Evolutionary conservation across 2,329 filamentous ascomycete species (phyloP), one percentile per base, ranked within the genome.

Genomic region (Mycocentrospora acerina): DNA sequence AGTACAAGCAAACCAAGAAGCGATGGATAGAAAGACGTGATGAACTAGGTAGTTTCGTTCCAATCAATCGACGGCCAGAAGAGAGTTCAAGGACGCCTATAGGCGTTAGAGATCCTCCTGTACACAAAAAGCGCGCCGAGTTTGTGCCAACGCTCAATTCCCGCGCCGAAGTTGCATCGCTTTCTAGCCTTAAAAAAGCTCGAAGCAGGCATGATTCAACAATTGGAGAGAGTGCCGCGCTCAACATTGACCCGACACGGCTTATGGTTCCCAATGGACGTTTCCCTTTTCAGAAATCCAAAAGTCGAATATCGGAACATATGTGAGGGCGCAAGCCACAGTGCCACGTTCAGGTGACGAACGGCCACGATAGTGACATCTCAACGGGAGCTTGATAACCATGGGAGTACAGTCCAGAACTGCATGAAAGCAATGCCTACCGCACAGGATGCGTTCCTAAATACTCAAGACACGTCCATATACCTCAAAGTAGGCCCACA

Each of bases 1-100:
- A 30, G 19, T 43, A 38, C 17, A 15, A 14, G 14, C 18, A 34
- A 19, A 29, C 35, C n/a, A 43, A 43, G 27, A 30, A 35, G 24
- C 19, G 17, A 10, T 43, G 40, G 40, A 22, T 28, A 7, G 7
- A 16, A 4, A 19, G n/a, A 18, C 32, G 26, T 12, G 17, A 34
- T 12, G 30, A 38, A 24, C 9, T 38, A 3, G 35, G 37, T 19
- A 38, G 35, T 15, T 16, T 7, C 9, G 38, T 28, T 7, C 29
- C 39, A 11, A 24, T 42, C n/a, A 33, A 33, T 17, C 30, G 37
- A 9, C 22, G 16, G 11, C 30, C 37, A 15, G 37, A 40, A 26
- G 22, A 14, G 15, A n/a, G 13, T 6, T 30, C 25, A n/a, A 30
- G 9, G 6, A 22, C n/a, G 10, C 22, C 22, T 11, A 22, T 25